Base-by-base conservation (phyloP, 1,284 basidiomycete genomes). In the Rhodotorula mucilaginosa region DNA sequence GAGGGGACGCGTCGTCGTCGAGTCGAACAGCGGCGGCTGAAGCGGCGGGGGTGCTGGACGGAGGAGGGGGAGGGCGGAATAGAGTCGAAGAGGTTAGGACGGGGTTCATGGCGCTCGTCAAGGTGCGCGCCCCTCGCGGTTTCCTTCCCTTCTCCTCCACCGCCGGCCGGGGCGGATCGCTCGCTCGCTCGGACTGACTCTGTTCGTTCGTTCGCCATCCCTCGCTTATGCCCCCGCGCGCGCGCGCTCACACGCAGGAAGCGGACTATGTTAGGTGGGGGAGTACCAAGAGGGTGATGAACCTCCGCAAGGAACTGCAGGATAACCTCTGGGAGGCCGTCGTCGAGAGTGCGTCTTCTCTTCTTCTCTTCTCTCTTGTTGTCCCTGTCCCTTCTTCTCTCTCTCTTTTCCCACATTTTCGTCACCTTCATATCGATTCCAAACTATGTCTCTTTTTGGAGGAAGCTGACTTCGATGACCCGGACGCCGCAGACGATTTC, bases 261-360 rank as follows among this genome's bases (percentile, higher is more conserved):
- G 93, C 92, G 1, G 94, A 97, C 80, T 96, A 95, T 80, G 88
- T 96, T 65, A 85, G 94, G 65, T 97, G 93, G 92, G 92, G 95
- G 2, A 96, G 90, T 82, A 94, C 92, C 26, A 91, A 92, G 80
- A 86, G 92, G 47, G 93, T 97, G 82, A 96, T 93, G 1, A 88
- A 90, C 23, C 84, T 97, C 58, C 83, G 93, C 67, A 91, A 93
- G 80, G 87, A 86, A 46, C 94, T 97, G 80, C 90, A 97, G 80
- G 94, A 97, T 80, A 91, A 89, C 0, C 87, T 96, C 67, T 97
- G 94, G 94, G 92, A 96, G 77, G 93, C 92, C 10, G 90, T 97
- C 74, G 89, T 78, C 7, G 47, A 58, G 8, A 70, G 77, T 74
- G 58, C 34, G 70, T 64, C 19, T 6, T 19, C 51, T 34, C 34